A percentile compares a stretch with the other conserved stretches of the same genome.
Evolutionary conservation across 257 asterid genomes (phyloP).

Genomic region (Catharanthus roseus): DNA sequence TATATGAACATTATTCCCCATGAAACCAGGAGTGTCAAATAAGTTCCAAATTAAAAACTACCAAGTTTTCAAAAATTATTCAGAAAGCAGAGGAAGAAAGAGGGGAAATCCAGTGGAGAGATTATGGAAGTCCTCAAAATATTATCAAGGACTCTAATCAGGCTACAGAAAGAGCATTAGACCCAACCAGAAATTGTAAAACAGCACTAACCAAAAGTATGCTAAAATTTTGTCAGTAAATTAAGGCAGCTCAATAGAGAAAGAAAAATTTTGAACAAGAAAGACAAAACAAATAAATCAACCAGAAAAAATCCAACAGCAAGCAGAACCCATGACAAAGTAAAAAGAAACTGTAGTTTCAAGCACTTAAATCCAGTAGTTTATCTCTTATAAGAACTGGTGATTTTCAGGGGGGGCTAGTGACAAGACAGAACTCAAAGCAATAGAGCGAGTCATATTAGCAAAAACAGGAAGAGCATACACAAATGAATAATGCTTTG

Average conservation of each 20-base stretch:
- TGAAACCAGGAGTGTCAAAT: neutral
- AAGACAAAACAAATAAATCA: neutral
- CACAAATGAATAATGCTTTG: neutral
- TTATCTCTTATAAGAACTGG: neutral
- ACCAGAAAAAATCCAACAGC: neutral
- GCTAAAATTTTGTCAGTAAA: neutral
- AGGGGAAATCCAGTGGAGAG: neutral
- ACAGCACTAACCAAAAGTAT: neutral
- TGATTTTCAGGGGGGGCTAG: neutral
- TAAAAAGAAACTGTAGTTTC: neutral
- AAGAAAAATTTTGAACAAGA: neutral
- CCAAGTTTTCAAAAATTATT: too few species aligned
- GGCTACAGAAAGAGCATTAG: neutral
- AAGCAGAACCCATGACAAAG: neutral
- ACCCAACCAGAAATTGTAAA: neutral
- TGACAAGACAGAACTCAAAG: neutral
- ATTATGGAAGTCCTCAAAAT: neutral
- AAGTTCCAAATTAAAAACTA: neutral
- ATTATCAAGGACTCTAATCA: neutral
- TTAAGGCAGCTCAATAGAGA: neutral
- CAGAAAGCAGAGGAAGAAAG: neutral
- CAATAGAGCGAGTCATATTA: neutral
- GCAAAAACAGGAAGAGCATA: neutral
- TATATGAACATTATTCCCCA: too few species aligned
- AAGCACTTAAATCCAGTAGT: neutral